Evolutionary conservation across 2,329 filamentous ascomycete species (phyloP).

Genomic region (Neofusicoccum laricinum): DNA sequence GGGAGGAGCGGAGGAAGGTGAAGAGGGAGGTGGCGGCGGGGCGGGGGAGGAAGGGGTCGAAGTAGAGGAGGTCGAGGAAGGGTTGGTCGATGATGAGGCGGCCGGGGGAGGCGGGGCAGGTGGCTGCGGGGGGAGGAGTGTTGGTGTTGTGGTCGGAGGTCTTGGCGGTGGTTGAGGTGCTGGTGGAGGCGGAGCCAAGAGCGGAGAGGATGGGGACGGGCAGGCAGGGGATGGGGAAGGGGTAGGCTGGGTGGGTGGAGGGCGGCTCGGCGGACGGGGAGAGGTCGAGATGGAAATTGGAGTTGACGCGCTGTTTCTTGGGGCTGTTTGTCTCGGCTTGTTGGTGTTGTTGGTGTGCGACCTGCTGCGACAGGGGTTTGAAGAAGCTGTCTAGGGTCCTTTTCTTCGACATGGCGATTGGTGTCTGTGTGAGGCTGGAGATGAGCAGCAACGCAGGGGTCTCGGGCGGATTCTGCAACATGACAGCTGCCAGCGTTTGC

Average conservation of each 20-base stretch:
- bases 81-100: conserved; percentile 62
- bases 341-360: background rate
- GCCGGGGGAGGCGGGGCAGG: conserved; percentile 52
- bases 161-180: conserved; percentile 22
- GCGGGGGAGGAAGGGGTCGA: conserved; percentile 66
- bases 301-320: conserved; percentile 22
- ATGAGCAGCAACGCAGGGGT: background rate
- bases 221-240: conserved; percentile 50
- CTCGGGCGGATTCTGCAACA: background rate
- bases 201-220: conserved; percentile 42
- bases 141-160: background rate
- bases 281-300: conserved; percentile 32
- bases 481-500: background rate
- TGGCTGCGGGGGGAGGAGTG: conserved; percentile 17
- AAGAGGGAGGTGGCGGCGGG: conserved; percentile 60
- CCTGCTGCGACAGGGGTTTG: conserved; percentile 40
- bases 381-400: conserved; percentile 71
- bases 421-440: background rate
- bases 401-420: conserved; percentile 41
- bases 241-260: conserved; percentile 51
- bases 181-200: conserved; percentile 27
- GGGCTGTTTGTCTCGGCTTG: background rate
- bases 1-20: conserved; percentile 64
- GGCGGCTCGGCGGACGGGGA: conserved; percentile 17
- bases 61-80: conserved; percentile 72